These are phyloP conservation scores for Candida ficus DNA, from an alignment of 805 yeast genomes.

Conservation along the genomic window DNA sequence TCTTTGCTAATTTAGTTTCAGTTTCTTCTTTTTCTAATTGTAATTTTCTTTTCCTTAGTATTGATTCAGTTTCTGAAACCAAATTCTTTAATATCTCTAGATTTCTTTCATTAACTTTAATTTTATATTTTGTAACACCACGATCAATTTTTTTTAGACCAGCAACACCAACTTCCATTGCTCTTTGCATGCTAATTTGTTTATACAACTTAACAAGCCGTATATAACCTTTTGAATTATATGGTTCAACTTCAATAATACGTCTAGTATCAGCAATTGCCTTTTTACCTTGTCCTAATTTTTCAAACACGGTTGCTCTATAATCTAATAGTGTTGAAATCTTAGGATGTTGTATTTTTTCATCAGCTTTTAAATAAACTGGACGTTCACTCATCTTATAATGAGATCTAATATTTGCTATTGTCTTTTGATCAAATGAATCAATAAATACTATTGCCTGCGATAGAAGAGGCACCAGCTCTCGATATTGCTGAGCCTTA, in stretches of 20 bases:
- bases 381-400: constrained; percentile 17
- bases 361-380: constrained; percentile 7
- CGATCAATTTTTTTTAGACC: constrained; percentile 4
- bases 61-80: not conserved
- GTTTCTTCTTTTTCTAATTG: not conserved
- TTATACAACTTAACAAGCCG: constrained; percentile 15
- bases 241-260: constrained; percentile 20
- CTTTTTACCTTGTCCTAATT: constrained; percentile 7
- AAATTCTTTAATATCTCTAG: constrained; percentile 10
- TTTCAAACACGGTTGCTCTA: constrained; percentile 21
- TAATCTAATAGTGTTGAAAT: constrained; percentile 19
- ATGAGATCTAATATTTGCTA: constrained; percentile 7
- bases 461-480: constrained; percentile 13
- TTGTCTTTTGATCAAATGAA: constrained; percentile 14
- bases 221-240: constrained; percentile 21
- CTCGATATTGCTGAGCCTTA: constrained; percentile 10
- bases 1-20: not conserved
- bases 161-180: constrained; percentile 6
- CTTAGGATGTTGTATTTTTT: constrained; percentile 18
- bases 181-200: constrained; percentile 6
- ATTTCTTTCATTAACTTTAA: constrained; percentile 10
- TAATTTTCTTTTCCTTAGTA: not conserved
- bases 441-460: constrained; percentile 17
- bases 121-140: constrained; percentile 8
- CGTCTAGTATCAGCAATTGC: constrained; percentile 18